Percentiles rank a stretch among this genome's conserved stretches.
These are phyloP conservation scores for Claviceps lovelessii DNA, from an alignment of 2,329 filamentous ascomycete species.

Conservation along the genomic window DNA sequence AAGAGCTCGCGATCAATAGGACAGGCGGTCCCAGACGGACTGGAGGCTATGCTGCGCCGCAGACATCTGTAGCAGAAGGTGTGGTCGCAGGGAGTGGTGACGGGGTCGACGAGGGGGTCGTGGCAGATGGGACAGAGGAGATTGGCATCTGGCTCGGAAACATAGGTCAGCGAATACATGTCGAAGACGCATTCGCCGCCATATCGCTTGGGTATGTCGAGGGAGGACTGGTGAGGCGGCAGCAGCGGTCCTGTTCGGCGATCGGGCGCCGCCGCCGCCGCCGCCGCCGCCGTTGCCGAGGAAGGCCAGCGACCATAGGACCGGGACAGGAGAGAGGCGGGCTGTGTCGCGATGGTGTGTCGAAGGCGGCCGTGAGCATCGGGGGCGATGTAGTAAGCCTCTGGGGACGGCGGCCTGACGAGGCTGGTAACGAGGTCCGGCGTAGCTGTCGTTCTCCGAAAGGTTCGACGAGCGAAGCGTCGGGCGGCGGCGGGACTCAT, in stretches of 20 bases:
- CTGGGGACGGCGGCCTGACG: slow-evolving; percentile 24
- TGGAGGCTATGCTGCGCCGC: slow-evolving; percentile 25
- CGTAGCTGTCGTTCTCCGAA: slow-evolving; percentile 21
- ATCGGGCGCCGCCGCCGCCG: slow-evolving; percentile 9
- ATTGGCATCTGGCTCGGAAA: slow-evolving; percentile 29
- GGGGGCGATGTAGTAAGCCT: slow-evolving; percentile 18
- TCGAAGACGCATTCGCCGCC: slow-evolving; percentile 28
- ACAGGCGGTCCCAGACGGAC: slow-evolving; percentile 30
- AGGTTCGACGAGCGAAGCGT: slow-evolving; percentile 22
- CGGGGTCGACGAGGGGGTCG: slow-evolving; percentile 43
- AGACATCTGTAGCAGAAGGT: slow-evolving; percentile 50
- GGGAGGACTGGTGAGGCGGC: slow-evolving; percentile 23
- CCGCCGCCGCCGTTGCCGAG: slow-evolving; percentile 7
- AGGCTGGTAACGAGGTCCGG: slow-evolving; percentile 27
- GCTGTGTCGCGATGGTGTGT: slow-evolving; percentile 8
- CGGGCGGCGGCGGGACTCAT: slow-evolving; percentile 22
- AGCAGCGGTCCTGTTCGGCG: slow-evolving; percentile 21
- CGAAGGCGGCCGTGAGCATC: slow-evolving; percentile 13
- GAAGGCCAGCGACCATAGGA: slow-evolving; percentile 9
- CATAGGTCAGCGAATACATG: slow-evolving; percentile 31
- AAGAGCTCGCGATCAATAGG: slow-evolving; percentile 42
- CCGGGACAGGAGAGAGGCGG: slow-evolving; percentile 3
- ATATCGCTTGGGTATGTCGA: slow-evolving; percentile 24
- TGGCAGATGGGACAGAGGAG: slow-evolving; percentile 43
- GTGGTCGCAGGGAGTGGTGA: slow-evolving; percentile 49